Evolutionary conservation across 305 asterid species (phyloP).

Genomic region (Ilex paraguariensis): DNA sequence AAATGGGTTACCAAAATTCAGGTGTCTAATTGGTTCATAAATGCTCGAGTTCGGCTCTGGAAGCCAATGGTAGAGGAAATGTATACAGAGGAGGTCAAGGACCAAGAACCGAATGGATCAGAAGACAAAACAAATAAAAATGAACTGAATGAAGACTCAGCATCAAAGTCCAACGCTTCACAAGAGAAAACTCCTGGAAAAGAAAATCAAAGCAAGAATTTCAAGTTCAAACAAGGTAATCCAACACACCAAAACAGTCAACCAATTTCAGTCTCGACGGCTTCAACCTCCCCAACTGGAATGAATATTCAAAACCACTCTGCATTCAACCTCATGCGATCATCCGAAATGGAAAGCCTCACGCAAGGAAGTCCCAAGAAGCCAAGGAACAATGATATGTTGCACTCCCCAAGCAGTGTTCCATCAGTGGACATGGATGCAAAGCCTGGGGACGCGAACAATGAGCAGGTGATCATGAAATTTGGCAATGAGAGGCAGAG

Average conservation of each 20-base stretch:
- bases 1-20: slow-evolving; percentile 12
- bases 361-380: slow-evolving; percentile 72
- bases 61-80: slow-evolving; percentile 98
- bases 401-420: slow-evolving; percentile 29
- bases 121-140: slow-evolving; percentile 46
- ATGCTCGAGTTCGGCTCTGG: slow-evolving; percentile 91
- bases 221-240: slow-evolving; percentile 28
- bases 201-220: slow-evolving; percentile 33
- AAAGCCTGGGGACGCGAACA: slow-evolving; percentile 24
- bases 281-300: slow-evolving; percentile 36
- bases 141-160: slow-evolving; percentile 49
- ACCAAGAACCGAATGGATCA: slow-evolving; percentile 50
- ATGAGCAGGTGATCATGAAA: slow-evolving; percentile 39
- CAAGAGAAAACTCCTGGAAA: slow-evolving; percentile 26
- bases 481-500: slow-evolving; percentile 46
- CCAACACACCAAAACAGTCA: slow-evolving; percentile 19
- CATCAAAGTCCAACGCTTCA: slow-evolving; percentile 39
- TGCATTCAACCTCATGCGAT: slow-evolving; percentile 54
- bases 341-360: slow-evolving; percentile 55
- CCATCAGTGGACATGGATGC: slow-evolving; percentile 39
- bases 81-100: slow-evolving; percentile 80
- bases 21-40: slow-evolving; percentile 93
- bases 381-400: slow-evolving; percentile 39
- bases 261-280: slow-evolving; percentile 27
- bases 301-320: slow-evolving; percentile 33